phyloP scores from a whole-genome alignment of 805 yeast species.

The Cyberlindnera veronae region DNA sequence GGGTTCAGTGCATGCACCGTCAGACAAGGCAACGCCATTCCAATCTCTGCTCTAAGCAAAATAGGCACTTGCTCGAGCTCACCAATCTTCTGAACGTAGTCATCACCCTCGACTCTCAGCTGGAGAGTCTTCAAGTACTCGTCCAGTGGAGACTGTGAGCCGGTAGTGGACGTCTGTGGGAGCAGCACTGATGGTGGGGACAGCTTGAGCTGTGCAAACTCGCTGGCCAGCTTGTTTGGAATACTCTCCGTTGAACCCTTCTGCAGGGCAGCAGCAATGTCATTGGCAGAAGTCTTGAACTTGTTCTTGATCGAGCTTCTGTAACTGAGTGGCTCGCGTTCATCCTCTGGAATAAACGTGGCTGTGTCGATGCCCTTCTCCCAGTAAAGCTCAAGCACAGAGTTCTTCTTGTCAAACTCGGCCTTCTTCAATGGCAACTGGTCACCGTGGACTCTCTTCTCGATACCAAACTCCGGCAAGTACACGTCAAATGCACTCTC shows the following conservation, averaged over 20 bases:
- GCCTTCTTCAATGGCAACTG: conserved; percentile 91
- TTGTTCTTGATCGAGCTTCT: conserved; percentile 76
- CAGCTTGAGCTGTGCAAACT: conserved; percentile 48
- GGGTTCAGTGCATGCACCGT: conserved; percentile 92
- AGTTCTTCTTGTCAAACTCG: conserved; percentile 71
- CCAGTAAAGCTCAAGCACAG: conserved; percentile 84
- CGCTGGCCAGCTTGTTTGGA: conserved; percentile 41
- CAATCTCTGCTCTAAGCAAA: conserved; percentile 83
- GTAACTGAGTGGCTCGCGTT: conserved; percentile 70
- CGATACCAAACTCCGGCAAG: conserved; percentile 91
- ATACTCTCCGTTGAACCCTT: conserved; percentile 19
- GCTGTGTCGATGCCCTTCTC: conserved; percentile 91
- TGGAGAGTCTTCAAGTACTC: conserved; percentile 56
- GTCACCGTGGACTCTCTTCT: conserved; percentile 95
- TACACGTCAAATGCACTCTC: conserved; percentile 94
- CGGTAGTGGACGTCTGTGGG: conserved; percentile 28
- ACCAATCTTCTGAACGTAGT: conserved; percentile 74
- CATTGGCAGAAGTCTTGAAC: conserved; percentile 64
- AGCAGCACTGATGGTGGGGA: conserved; percentile 34
- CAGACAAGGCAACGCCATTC: conserved; percentile 93
- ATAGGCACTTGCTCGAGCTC: conserved; percentile 81
- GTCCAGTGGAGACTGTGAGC: conserved; percentile 36
- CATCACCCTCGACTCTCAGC: conserved; percentile 58
- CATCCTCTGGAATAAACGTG: conserved; percentile 88
- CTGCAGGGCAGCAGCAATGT: conserved; percentile 60